A percentile compares a stretch with the other conserved stretches of the same genome.
Conservation (phyloP, 768 basidiomycete genomes). For the Gloeophyllum trabeum region DNA sequence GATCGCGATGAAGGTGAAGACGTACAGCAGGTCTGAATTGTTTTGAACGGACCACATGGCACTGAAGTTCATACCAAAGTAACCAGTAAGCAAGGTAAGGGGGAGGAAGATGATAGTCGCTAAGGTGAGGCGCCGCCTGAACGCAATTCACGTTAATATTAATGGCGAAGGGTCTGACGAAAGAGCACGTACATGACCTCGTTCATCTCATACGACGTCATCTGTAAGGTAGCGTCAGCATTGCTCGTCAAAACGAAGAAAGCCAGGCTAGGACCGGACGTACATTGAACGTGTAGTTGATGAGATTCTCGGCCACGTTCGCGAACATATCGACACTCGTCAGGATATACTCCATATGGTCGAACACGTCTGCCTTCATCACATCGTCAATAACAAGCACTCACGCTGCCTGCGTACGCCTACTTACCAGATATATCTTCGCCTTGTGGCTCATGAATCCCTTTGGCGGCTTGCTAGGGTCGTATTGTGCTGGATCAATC, state of each 20-base stretch:
- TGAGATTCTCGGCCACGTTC: constrained; percentile 58
- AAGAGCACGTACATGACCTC: constrained; percentile 45
- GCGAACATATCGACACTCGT: constrained; percentile 66
- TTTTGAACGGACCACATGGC: neutral
- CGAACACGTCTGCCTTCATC: constrained; percentile 70
- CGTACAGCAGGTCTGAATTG: no score
- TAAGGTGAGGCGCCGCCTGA: constrained; percentile 52
- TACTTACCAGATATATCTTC: constrained; percentile 52
- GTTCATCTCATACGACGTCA: constrained; percentile 69
- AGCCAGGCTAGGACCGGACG: constrained; percentile 13
- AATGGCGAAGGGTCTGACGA: neutral
- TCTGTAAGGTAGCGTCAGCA: constrained; percentile 24
- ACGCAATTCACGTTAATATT: constrained; percentile 3
- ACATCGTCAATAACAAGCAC: neutral
- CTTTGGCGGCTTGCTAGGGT: constrained; percentile 24
- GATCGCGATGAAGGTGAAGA: constrained; percentile 9
- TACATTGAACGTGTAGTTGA: constrained; percentile 68
- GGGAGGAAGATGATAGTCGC: constrained; percentile 66
- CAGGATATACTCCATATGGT: constrained; percentile 68
- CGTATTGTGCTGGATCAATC: constrained; percentile 25
- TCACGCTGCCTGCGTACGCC: neutral
- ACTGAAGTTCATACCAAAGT: constrained; percentile 40
- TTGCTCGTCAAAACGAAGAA: neutral
- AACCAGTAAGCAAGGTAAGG: constrained; percentile 58
- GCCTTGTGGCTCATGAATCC: constrained; percentile 62